Evolutionary conservation across 345 rosid species (phyloP).

Genomic region (Clarkia xantiana): DNA sequence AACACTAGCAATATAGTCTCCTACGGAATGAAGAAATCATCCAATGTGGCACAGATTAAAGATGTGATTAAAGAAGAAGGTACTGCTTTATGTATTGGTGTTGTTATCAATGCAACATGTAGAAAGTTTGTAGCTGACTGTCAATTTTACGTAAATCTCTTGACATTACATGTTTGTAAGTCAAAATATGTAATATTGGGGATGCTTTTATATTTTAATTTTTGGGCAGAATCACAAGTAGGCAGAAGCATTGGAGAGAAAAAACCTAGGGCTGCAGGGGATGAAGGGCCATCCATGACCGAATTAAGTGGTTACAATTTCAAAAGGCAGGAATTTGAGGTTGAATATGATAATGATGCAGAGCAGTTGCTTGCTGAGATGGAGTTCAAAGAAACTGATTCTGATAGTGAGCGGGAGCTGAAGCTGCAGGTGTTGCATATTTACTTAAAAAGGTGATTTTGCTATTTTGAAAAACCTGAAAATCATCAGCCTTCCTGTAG

Average conservation of each 20-base stretch:
- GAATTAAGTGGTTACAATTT: conserved; percentile 79
- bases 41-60: conserved; percentile 30
- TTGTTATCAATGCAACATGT: no score
- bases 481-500: no score
- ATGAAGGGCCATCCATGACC: conserved; percentile 55
- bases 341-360: conserved; percentile 91
- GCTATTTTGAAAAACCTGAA: background rate
- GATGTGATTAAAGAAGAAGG: conserved; percentile 61
- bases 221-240: conserved; percentile 40
- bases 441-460: conserved; percentile 56
- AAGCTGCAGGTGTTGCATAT: conserved; percentile 73
- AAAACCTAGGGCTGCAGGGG: conserved; percentile 55
- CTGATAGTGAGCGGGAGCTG: conserved; percentile 59
- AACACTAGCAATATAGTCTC: conserved; percentile 17
- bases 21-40: conserved; percentile 32
- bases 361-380: conserved; percentile 86
- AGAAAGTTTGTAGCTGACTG: no score
- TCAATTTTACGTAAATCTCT: no score
- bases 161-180: background rate
- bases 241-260: conserved; percentile 88
- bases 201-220: conserved; percentile 6
- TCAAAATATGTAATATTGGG: background rate
- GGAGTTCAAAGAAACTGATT: conserved; percentile 77
- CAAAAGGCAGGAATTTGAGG: conserved; percentile 90
- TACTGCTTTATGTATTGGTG: conserved; percentile 13